Base-by-base conservation (phyloP, 2,329 filamentous ascomycete genomes). In the Ascomycota sp. region DNA sequence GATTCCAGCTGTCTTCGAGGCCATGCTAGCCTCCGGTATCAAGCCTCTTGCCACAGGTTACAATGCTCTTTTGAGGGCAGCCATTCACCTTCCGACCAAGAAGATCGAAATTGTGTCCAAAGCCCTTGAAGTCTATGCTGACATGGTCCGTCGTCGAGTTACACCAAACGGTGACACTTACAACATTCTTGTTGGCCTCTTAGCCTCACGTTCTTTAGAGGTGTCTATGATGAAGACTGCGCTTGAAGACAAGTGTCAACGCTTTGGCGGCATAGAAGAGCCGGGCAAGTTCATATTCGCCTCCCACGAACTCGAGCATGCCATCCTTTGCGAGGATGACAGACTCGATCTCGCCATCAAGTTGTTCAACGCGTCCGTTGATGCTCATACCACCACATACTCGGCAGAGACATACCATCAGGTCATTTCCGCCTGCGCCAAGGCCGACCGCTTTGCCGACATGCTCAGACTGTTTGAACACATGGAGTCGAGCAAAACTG, bases 381-480 rank as follows among this genome's bases (percentile, higher is more conserved):
- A 67, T 17, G 65, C 67, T 11, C 59, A 73, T 38, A 64, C 41
- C 51, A 73, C 53, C 47, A 66, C 63, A 21, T 85, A 91, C 47
- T 75, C 85, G 1, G 65, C 81, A 19, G 74, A 83, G 48, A 80
- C 83, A 1, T 95, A 94, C 49, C 74, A 77, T 41, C 65, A 79
- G 43, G 64, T 98, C 29, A 82, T 95, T 40, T 75, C 73, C 30
- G 85, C 85, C 7, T 95, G 85, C 48, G 85, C 86, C 5, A 69
- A 79, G 46, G 67, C 77, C 33, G 80, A 81, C 20, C 75, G 75
- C 25, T 66, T 92, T 8, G 69, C 78, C 27, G 81, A 92, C 36
- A 95, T 98, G 85, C 71, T 91, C 22, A 72, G 75, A 34, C 66
- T 95, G 13, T 93, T 86, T 44, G 75, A 80, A 38, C 82, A 95